phyloP scores from a whole-genome alignment of 148 eudicot species.

The Spergularia marina region DNA sequence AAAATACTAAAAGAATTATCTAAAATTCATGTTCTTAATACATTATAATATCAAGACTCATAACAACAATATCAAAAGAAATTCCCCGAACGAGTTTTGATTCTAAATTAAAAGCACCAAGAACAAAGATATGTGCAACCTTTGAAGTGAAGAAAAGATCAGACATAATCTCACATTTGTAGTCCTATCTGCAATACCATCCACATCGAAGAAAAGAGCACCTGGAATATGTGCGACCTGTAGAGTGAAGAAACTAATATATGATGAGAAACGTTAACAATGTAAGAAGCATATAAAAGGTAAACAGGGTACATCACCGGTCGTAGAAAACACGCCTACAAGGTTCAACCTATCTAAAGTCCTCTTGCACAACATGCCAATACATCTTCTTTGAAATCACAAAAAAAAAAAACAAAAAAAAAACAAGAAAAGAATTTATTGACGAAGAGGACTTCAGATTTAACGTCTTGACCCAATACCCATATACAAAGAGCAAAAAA shows the following conservation, averaged over 20 bases:
- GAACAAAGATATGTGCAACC: background rate
- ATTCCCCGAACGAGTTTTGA: background rate
- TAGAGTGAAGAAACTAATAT: background rate
- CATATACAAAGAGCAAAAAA: background rate
- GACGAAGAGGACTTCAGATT: too few species aligned
- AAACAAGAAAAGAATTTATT: too few species aligned
- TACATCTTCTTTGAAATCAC: background rate
- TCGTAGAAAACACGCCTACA: background rate
- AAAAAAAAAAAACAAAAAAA: background rate
- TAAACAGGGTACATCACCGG: background rate
- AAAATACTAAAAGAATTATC: too few species aligned
- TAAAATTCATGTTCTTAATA: too few species aligned
- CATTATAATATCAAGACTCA: background rate
- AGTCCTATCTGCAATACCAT: conserved; percentile 75
- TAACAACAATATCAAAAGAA: background rate
- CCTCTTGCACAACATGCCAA: background rate
- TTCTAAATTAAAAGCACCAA: background rate
- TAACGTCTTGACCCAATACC: background rate
- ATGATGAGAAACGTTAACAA: background rate
- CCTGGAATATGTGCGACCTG: conserved; percentile 98
- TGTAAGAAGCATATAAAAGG: background rate
- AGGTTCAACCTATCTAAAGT: background rate
- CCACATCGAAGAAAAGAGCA: conserved; percentile 93
- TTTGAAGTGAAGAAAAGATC: background rate
- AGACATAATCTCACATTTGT: conserved; percentile 63